Conservation (phyloP, 2,329 filamentous ascomycete genomes). For the Colletotrichum orbiculare region DNA sequence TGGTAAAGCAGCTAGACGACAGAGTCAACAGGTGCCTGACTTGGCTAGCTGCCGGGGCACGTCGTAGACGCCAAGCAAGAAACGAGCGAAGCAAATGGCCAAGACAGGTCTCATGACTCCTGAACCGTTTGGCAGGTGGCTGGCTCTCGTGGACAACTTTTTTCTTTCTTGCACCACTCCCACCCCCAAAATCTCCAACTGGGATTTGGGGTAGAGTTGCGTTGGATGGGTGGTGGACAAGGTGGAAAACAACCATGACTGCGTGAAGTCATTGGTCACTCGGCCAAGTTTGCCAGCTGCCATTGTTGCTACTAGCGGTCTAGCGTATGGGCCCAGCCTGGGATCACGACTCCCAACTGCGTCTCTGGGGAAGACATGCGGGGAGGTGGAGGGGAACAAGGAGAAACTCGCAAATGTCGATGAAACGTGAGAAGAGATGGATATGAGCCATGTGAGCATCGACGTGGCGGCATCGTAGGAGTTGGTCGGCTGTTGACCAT, state of each 20-base stretch:
- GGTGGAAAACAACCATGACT: conserved; percentile 4
- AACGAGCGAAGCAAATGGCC: conserved; percentile 9
- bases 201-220: neutral
- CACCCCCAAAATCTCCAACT: conserved; percentile 18
- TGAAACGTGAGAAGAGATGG: conserved; percentile 11
- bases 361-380: conserved; percentile 34
- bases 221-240: neutral
- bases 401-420: neutral
- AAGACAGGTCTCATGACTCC: conserved; percentile 34
- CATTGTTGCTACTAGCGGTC: neutral
- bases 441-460: conserved; percentile 21
- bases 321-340: conserved; percentile 3
- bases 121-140: conserved; percentile 29
- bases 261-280: conserved; percentile 12
- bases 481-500: neutral
- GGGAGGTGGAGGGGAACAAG: conserved; percentile 14
- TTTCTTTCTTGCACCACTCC: conserved; percentile 10
- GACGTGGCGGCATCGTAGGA: neutral
- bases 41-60: too few relatives aligned
- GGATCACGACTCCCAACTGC: conserved; percentile 8
- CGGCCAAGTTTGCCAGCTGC: conserved; percentile 5
- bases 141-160: conserved; percentile 28
- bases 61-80: conserved; percentile 10
- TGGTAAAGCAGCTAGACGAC: conserved; percentile 2
- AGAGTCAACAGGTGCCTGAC: neutral